phyloP scores from a whole-genome alignment of 2,329 filamentous ascomycete genomes.

The Metarhizium sp. region DNA sequence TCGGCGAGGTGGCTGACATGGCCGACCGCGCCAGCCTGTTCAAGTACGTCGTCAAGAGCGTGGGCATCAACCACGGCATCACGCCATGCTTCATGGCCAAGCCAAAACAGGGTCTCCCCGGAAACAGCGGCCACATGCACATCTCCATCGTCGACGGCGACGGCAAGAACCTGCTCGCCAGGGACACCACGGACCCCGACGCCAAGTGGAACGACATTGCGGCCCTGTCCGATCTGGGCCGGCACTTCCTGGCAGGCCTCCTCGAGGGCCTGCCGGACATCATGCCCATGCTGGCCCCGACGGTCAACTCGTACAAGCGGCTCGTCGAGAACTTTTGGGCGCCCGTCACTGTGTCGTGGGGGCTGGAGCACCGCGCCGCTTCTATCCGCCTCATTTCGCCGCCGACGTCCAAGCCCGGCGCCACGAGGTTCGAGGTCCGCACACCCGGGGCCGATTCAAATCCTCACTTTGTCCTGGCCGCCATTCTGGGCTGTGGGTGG shows the following conservation, averaged over 20 bases:
- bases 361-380: slow-evolving; percentile 86
- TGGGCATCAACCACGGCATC: slow-evolving; percentile 79
- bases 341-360: slow-evolving; percentile 95
- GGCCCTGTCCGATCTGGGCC: slow-evolving; percentile 75
- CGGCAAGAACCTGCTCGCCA: slow-evolving; percentile 78
- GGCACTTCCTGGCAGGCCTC: slow-evolving; percentile 87
- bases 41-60: slow-evolving; percentile 89
- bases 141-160: slow-evolving; percentile 72
- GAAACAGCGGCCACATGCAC: slow-evolving; percentile 95
- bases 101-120: slow-evolving; percentile 79
- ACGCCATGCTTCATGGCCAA: slow-evolving; percentile 99
- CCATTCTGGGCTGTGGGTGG: slow-evolving; percentile 82
- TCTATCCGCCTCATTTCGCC: slow-evolving; percentile 85
- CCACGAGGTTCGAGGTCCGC: slow-evolving; percentile 86
- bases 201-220: slow-evolving; percentile 67
- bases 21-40: slow-evolving; percentile 87
- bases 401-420: slow-evolving; percentile 72
- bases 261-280: slow-evolving; percentile 84
- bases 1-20: slow-evolving; percentile 79
- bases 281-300: slow-evolving; percentile 92
- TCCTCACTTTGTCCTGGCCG: slow-evolving; percentile 75
- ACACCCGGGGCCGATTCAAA: slow-evolving; percentile 94
- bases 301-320: slow-evolving; percentile 95
- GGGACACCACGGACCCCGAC: slow-evolving; percentile 61
- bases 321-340: slow-evolving; percentile 99